Evolutionary conservation across 306 rosid species (phyloP), one percentile per base, ranked within the genome.

Genomic region (Fragaria vesca): DNA sequence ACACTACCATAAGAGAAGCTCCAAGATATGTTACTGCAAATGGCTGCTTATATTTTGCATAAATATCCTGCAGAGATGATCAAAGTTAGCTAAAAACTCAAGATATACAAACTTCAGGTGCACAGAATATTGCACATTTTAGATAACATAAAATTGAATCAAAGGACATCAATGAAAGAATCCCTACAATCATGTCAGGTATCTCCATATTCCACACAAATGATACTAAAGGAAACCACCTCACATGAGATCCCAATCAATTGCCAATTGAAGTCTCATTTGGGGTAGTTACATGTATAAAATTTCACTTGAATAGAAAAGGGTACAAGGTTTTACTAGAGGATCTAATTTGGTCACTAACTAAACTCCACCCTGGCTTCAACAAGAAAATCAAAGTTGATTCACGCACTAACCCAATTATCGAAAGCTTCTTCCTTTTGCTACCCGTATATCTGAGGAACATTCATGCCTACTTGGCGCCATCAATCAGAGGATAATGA

Each of bases 1-100:
- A 96, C 76, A 96, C 94, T 86, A 96, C 96, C 98, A 96, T 85
- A 82, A 96, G 98, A 76, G 98, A 96, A 83, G 94, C 99, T 86
- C 99, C 99, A 20, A 96, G 98, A 84, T 96, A 96, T 26, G 99
- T 93, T 84, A 96, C 86, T 5, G 94, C 99, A 85, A 96, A 96
- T 60, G 99, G 99, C 88, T 96, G 98, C 90, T 90, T 96, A 84
- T 96, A 96, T 82, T 85, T 90, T 71, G 79, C 50, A 81, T 86
- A 95, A 79, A 93, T 96, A 83, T 47, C 94, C 98, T 96, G 95
- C 42, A 45, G 58, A 84, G 55, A 82, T 66, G 61, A 66, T 71
- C 60, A 36, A 43, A 42, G 65, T 87, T 83, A 79, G 84, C 65
- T 74, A 79, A 69, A 83, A 76, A 43, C 69, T 68, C 57, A 24